Evolutionary conservation across 2,329 filamentous ascomycete species (phyloP), one percentile per base, ranked within the genome.

Genomic region (Myriosclerotinia duriaeana): DNA sequence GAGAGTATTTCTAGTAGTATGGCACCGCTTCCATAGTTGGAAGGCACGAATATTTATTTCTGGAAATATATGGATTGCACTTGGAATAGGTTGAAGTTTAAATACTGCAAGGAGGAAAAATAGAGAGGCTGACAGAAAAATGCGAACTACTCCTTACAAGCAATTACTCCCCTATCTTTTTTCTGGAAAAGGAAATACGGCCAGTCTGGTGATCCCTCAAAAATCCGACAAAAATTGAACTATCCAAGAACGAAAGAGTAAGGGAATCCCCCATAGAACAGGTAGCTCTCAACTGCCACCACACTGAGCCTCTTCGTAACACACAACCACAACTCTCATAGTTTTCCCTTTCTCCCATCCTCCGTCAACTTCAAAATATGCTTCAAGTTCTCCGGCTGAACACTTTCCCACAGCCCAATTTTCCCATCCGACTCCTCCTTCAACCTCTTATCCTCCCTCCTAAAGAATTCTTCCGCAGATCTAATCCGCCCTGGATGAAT

Each of bases 401-500:
- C 69, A 36, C 76, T 73, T 11, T 80, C 77, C 75, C 76, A 78
- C 5, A 79, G 68, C 2, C 66, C 67, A 1, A 74, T 77, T 70
- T 74, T 77, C 55, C 72, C 72, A 14, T 8, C 44, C 0, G 44
- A 38, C 11, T 67, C 60, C 22, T 67, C 54, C 26, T 62, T 61
- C 5, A 71, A 70, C 8, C 59, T 80, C 78, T 79, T 71, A 42
- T 81, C 76, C 69, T 81, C 78, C 9, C 69, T 71, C 4, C 73
- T 68, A 56, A 85, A 81, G 77, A 80, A 86, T 68, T 85, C 79
- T 71, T 83, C 81, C 0, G 78, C 80, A 44, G 74, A 81, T 71
- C 73, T 79, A 65, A 83, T 80, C n/a, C 83, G 76, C 1, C 71
- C 71, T 0, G 83, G 83, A 71, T 82, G 78, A 59, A 86, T 85